Evolutionary conservation across 805 yeast species (phyloP), one percentile per base, ranked within the genome.

Genomic region (Saturnispora silvae): DNA sequence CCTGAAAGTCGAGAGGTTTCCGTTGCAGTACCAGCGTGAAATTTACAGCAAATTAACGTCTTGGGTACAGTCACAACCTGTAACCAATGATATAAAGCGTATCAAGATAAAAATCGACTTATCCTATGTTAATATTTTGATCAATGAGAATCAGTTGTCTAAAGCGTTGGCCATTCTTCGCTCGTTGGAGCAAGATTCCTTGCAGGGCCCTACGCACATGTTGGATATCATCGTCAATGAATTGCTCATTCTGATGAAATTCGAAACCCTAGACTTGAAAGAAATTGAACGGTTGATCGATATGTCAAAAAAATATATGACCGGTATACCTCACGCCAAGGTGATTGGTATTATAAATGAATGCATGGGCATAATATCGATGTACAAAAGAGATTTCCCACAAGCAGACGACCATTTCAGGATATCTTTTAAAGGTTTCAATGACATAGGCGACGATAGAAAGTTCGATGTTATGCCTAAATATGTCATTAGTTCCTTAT

Each of bases 281-380:
- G 52, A 56, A 30, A 38, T 80, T 30, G 63, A 64, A 37, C 60
- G 65, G 34, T 59, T 77, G 16, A 73, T 79, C 45, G 56, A 62
- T 20, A 60, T 70, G 42, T 63, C 78, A 0, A 45, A 60, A n/a
- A 45, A 54, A 5, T 60, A 77, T 16, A 67, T 70, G 6, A 63
- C 76, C 0, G 81, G 83, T 2, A 77, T 81, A 3, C 81, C 86
- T 1, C 94, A 84, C 49, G 86, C 94, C 1, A 63, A 69, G 33
- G 75, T 80, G 20, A 63, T 76, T 54, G 95, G 89, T 1, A 70
- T 78, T n/a, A 69, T 83, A 19, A 68, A 74, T 43, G 89, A 82
- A 52, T 77, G 84, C 45, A 83, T 85, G 0, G 94, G 86, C 2
- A 68, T 74, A 37, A 65, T 82, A 44, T 68, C 71, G 34, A 75